Evolutionary conservation across 2,329 filamentous ascomycete species (phyloP), one percentile per base, ranked within the genome.

Genomic region (Paecilomyces sp.): DNA sequence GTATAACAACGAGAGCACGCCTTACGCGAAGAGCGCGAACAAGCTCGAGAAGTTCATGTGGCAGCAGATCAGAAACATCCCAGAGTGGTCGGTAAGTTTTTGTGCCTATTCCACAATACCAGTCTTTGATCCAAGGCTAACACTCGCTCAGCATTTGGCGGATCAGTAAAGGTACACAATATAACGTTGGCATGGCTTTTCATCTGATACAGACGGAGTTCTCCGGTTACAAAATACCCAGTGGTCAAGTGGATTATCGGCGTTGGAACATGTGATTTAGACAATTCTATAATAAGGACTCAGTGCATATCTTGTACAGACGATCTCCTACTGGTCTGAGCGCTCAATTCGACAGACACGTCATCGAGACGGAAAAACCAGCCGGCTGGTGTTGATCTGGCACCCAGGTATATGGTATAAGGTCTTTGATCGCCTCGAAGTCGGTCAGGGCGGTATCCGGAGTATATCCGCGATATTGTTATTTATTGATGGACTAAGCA

Each of bases 21-120:
- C 91, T 0, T 99, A 99, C 73, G 91, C 92, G 25, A 99, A 99
- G 79, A 91, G 89, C 59, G 94, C 94, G 50, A 96, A 91, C 72
- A 94, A 94, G 71, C 81, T 99, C 51, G 94, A 88, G 71, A 95
- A 94, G 75, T 96, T 87, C 71, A 95, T 97, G 92, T 97, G 91
- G 91, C 83, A 87, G 73, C 90, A 93, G 76, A 91, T 97, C 75
- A 88, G 90, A 71, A 89, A 89, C 66, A 90, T 97, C 57, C 93
- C 93, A 0, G 93, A 97, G 79, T 97, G 93, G 93, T 91, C 88
- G 74, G 78, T 80, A 68, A 73, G 78, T 79, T 60, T 3, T 54
- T 11, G 15, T 22, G 25, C 13, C 31, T 7, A n/a, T 36, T 2
- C n/a, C 3, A 7, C 30, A 25, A 34, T 56, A 3, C 18, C 25